Evolutionary conservation across 495 filamentous ascomycete species (phyloP).

Genomic region (Evernia prunastri): DNA sequence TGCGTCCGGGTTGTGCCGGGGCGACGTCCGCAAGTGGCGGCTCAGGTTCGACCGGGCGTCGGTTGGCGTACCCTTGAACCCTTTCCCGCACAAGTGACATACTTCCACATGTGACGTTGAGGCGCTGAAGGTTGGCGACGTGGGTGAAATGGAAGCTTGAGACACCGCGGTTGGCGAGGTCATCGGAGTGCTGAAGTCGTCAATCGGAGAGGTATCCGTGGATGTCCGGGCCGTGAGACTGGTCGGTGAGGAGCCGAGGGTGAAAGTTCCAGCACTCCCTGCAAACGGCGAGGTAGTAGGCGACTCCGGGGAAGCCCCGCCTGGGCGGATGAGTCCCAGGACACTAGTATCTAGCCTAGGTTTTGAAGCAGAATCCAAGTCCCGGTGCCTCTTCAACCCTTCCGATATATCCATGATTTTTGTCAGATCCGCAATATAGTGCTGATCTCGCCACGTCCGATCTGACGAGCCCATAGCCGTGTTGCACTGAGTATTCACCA

Average conservation of each 20-base stretch:
- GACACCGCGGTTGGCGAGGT: neutral
- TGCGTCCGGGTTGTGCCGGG: neutral
- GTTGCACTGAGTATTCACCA: neutral
- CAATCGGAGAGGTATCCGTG: neutral
- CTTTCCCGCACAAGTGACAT: neutral
- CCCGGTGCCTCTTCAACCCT: neutral
- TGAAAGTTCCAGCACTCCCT: neutral
- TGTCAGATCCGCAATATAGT: constrained; percentile 6
- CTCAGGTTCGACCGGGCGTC: neutral
- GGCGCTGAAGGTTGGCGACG: neutral
- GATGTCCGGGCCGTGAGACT: constrained; percentile 2
- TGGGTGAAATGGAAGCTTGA: constrained; percentile 5
- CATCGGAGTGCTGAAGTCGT: neutral
- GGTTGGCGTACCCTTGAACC: constrained; percentile 2
- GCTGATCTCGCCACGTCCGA: neutral
- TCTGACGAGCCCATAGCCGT: constrained; percentile 1
- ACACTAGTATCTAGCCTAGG: constrained; percentile 1
- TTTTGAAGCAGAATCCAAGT: neutral
- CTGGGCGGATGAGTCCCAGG: constrained; percentile 1
- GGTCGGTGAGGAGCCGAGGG: constrained; percentile 1
- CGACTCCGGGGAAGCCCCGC: neutral
- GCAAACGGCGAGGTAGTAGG: neutral
- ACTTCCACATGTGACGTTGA: neutral
- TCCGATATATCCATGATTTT: constrained; percentile 2
- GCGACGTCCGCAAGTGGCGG: constrained; percentile 8